Base-by-base conservation (phyloP, 148 eudicot species). In the Salicornia ramosissima region DNA sequence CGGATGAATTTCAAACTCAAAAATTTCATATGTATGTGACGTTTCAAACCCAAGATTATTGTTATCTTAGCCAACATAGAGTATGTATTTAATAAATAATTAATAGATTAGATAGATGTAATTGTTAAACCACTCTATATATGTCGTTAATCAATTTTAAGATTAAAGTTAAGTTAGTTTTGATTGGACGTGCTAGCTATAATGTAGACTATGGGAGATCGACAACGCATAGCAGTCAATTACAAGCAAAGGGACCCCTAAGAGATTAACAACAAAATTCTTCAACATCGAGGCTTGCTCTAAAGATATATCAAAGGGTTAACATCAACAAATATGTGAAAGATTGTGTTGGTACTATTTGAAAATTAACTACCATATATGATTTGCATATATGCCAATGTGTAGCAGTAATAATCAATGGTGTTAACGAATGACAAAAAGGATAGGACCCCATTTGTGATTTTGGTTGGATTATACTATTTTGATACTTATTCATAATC, bases 201-300 rank as follows among this genome's bases (percentile, higher is more conserved):
- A 49, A 49, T 6, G 0, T 49, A 0, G 22, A 18, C 24, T 49
- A 49, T 19, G n/a, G n/a, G 19, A 15, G 24, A 49, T 65, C 26
- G 76, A 73, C 76, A 73, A 65, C 76, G 76, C 54, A 65, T 64
- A 55, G 46, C 56, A 18, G 56, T 73, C 76, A 65, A 65, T 73
- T 65, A 65, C n/a, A n/a, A n/a, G n/a, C n/a, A 26, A 22, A 19
- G 42, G 57, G 65, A 46, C 64, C 33, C 33, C 54, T 39, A 8
- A 19, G 7, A 21, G 13, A 58, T 15, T 59, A 6, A 59, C 40
- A 30, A 59, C 4, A 31, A 8, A 25, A 16, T 15, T 59, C 40
- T 59, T 59, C 64, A 59, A 1, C 40, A 26, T 59, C 59, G 40
- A 59, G 40, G 64, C 40, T 30, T 31, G 64, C 40, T 30, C 28